Base-by-base conservation (phyloP, 2,329 filamentous ascomycete species). In the Dactylonectria estremocensis region DNA sequence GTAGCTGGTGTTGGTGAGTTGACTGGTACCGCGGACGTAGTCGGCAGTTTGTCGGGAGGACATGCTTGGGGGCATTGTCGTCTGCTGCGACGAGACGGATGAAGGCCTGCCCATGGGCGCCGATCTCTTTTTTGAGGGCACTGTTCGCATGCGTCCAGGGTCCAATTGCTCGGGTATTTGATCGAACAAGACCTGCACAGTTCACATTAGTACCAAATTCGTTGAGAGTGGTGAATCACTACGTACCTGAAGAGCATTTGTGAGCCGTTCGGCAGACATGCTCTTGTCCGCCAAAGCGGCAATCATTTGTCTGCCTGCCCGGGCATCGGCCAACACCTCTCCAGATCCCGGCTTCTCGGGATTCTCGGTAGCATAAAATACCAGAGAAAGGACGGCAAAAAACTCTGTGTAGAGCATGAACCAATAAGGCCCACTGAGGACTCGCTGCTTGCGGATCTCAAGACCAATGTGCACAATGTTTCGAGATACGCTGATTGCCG, bases 181-280 rank as follows among this genome's bases (percentile, higher is more conserved):
- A 67, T 96, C 93, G 78, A 98, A 98, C 8, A 98, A 86, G 55
- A 87, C 86, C 93, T 96, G 35, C n/a, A 48, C 16, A 46, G n/a
- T 11, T 8, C 13, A 33, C 14, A 37, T 74, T 18, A 69, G 56
- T 31, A 13, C 22, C 40, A 53, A 61, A 55, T 55, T 77, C 65
- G 76, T 77, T 16, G 10, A 67, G 50, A 50, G 33, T 31, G 8
- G 45, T 52, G 28, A 28, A 16, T 35, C 9, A 48, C 5, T 14
- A 82, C 89, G 80, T 86, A 95, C 94, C 77, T 90, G 89, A 31
- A 99, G 86, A 46, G 93, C 92, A 52, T 86, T 87, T 1, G 93
- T 94, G 76, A 97, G 96, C 68, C 94, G 88, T 78, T 98, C 94
- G 3, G 96, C 96, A 40, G 95, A 95, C 86, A 97, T 88, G 77